Percentiles rank a stretch among this genome's conserved stretches.
phyloP scores from a whole-genome alignment of 208 protist species.

The Trypanosomatidae sp. region DNA sequence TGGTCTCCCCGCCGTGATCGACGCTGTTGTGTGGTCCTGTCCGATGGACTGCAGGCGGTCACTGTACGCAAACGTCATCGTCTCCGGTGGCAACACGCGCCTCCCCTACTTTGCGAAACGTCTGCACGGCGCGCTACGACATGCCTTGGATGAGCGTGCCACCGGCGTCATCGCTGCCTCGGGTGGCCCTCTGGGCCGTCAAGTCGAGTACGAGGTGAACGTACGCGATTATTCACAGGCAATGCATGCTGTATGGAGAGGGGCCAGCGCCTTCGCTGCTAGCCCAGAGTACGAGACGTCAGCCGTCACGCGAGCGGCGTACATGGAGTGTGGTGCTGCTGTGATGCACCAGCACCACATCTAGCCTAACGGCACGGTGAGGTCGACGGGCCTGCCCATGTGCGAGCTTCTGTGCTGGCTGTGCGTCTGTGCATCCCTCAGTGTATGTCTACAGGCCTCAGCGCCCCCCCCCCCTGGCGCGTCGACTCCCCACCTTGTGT shows the following conservation, averaged over 20 bases:
- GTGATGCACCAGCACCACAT: slow-evolving; percentile 53
- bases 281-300: slow-evolving; percentile 91
- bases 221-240: slow-evolving; percentile 92
- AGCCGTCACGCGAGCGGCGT: slow-evolving; percentile 95
- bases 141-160: slow-evolving; percentile 28
- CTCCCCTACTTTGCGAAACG: slow-evolving; percentile 94
- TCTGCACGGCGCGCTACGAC: slow-evolving; percentile 30
- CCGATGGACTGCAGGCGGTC: slow-evolving; percentile 96
- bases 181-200: slow-evolving; percentile 15
- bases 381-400: neutral
- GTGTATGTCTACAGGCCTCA: neutral
- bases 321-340: slow-evolving; percentile 97
- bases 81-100: slow-evolving; percentile 98
- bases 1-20: slow-evolving; percentile 93
- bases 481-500: neutral
- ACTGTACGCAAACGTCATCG: slow-evolving; percentile 97
- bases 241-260: slow-evolving; percentile 96
- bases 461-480: neutral
- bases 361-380: neutral
- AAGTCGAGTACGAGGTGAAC: slow-evolving; percentile 92
- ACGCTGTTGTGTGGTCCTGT: slow-evolving; percentile 93
- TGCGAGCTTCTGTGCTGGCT: neutral
- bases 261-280: slow-evolving; percentile 94
- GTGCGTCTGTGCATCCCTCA: neutral
- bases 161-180: slow-evolving; percentile 23